Evolutionary conservation across 1,284 basidiomycete genomes (phyloP).

Genomic region (Trametes polyzona): DNA sequence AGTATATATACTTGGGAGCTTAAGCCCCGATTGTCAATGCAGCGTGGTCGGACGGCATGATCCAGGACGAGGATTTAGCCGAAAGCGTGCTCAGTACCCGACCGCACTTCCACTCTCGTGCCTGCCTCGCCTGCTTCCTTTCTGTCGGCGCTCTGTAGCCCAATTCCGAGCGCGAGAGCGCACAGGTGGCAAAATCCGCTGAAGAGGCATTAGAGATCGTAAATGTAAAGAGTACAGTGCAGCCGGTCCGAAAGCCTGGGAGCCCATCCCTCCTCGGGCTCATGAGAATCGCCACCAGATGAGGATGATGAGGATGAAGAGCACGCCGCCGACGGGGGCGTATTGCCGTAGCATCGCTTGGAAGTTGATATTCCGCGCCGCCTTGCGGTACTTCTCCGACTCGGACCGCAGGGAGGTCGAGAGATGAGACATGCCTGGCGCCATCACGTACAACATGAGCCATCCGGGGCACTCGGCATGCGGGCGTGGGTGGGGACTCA

Average conservation of each 20-base stretch:
- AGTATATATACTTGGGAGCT: conserved; percentile 26
- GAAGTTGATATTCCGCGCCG: conserved; percentile 93
- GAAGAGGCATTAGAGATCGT: conserved; percentile 16
- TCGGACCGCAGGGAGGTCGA: conserved; percentile 98
- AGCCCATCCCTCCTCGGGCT: conserved; percentile 13
- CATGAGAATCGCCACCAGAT: conserved; percentile 90
- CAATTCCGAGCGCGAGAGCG: no score
- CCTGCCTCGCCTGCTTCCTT: no score
- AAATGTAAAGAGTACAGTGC: conserved; percentile 19
- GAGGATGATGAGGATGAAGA: conserved; percentile 82
- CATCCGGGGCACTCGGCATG: neutral
- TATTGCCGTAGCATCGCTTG: conserved; percentile 95
- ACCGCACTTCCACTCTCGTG: neutral
- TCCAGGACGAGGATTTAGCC: conserved; percentile 22
- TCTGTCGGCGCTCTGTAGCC: no score
- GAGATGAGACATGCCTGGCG: conserved; percentile 91
- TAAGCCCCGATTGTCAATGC: conserved; percentile 22
- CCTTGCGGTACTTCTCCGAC: conserved; percentile 97
- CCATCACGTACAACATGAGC: neutral
- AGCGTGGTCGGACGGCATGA: conserved; percentile 33
- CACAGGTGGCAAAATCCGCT: no score
- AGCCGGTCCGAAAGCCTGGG: conserved; percentile 10
- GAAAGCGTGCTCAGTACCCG: conserved; percentile 16
- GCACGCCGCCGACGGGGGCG: conserved; percentile 86
- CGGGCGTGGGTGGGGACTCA: conserved; percentile 43